Base-by-base conservation (phyloP, 2,329 filamentous ascomycete species). In the Alternaria burnsii region DNA sequence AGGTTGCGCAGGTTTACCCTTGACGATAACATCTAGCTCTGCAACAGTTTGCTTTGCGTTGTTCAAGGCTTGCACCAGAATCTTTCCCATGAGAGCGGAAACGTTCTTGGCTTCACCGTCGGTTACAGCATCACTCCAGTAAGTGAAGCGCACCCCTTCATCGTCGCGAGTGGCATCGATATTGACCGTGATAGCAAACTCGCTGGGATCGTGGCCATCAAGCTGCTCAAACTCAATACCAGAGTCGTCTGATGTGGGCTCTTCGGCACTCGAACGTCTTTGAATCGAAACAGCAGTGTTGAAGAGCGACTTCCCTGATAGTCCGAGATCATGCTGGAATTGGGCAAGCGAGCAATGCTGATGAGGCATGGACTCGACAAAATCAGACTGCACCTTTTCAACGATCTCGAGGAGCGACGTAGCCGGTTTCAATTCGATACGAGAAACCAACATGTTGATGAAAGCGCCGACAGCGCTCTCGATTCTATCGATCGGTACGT, bases 391-490 rank as follows among this genome's bases (percentile, higher is more conserved):
- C 2, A 76, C 71, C 30, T 68, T 71, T 28, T 70, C 63, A 42
- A 71, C 67, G 10, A 76, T 52, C 5, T 69, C 62, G 3, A 70
- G 46, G 9, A 77, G 58, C 8, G 67, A 59, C 14, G 42, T 46
- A 11, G 66, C 58, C 9, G 55, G 54, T 14, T 63, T 57, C 8
- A 77, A 34, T 3, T 62, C 47, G 14, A 69, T 54, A 3, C 74
- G 69, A 16, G 67, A 73, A 14, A 76, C 73, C 32, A 76, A 57
- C 74, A 82, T 82, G 58, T 80, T 81, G 58, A 82, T 79, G 56
- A 81, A 80, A 4, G 80, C 74, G 1, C 83, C 83, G 43, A 84
- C 80, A 20, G 81, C 80, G 26, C 80, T 77, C 48, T 83, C 76
- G 11, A 85, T 81, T 2, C 78, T 78, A 5, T 78, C 70, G 9